These are phyloP conservation scores for Mycena rebaudengoi DNA, from an alignment of 768 basidiomycete species.

Conservation along the genomic window DNA sequence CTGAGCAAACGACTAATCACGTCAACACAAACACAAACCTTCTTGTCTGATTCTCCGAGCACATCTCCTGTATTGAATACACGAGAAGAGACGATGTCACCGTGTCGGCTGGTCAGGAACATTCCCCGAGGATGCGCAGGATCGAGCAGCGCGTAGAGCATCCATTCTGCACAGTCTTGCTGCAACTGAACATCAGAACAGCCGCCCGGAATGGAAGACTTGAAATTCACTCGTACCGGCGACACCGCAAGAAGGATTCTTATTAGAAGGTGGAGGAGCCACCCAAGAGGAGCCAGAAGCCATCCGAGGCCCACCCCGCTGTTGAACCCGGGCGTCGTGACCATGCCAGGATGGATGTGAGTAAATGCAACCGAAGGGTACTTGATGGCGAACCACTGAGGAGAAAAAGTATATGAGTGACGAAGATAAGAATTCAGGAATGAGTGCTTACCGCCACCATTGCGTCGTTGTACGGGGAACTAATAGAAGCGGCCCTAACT, in stretches of 20 bases:
- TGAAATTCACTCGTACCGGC: too few relatives aligned
- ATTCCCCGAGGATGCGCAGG: neutral
- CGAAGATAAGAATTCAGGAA: too few relatives aligned
- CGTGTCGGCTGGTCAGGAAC: neutral
- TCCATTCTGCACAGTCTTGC: neutral
- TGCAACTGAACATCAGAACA: too few relatives aligned
- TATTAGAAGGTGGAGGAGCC: neutral
- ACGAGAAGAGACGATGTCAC: neutral
- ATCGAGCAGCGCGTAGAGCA: neutral
- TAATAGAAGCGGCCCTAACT: slow-evolving; percentile 17
- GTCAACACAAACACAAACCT: neutral
- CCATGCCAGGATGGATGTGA: slow-evolving; percentile 43
- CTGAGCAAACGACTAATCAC: neutral
- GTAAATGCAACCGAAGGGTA: slow-evolving; percentile 42
- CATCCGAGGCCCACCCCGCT: neutral
- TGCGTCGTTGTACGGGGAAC: slow-evolving; percentile 37
- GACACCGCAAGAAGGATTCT: neutral
- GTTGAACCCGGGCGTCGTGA: slow-evolving; percentile 30
- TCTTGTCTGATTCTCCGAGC: neutral
- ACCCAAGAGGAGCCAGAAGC: neutral
- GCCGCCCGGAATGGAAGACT: too few relatives aligned
- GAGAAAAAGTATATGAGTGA: too few relatives aligned
- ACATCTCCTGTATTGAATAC: neutral
- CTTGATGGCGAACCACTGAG: slow-evolving; percentile 36
- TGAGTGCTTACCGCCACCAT: slow-evolving; percentile 36